A percentile compares a stretch with the other conserved stretches of the same genome.
These are phyloP conservation scores for Pogostemon cablin DNA, from an alignment of 257 asterid genomes.

Conservation along the genomic window DNA sequence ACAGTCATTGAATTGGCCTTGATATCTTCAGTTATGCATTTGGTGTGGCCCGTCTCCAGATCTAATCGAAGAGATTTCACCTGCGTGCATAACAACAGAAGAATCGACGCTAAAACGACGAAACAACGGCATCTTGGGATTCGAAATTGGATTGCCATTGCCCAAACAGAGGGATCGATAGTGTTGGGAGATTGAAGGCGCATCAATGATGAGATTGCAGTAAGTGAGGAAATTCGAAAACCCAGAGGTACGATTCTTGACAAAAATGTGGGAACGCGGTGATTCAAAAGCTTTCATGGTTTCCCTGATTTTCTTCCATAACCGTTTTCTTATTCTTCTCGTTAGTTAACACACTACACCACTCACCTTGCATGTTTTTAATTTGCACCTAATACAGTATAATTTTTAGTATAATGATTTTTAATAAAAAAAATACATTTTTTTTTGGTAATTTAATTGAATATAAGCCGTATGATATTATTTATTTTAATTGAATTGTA, in stretches of 20 bases:
- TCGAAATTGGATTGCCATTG: conserved; percentile 28
- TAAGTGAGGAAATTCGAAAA: not conserved
- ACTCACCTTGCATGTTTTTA: too few relatives aligned
- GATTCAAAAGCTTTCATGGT: not conserved
- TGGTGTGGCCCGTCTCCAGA: conserved; percentile 72
- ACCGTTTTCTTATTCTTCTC: not conserved
- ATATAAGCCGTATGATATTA: too few relatives aligned
- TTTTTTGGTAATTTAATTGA: too few relatives aligned
- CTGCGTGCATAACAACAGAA: conserved; percentile 39
- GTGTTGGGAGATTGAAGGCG: not conserved
- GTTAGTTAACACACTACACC: not conserved
- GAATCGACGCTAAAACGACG: conserved; percentile 34
- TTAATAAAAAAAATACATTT: too few relatives aligned
- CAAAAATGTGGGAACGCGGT: not conserved
- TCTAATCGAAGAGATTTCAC: conserved; percentile 75
- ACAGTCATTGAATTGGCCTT: conserved; percentile 66
- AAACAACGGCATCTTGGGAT: conserved; percentile 31
- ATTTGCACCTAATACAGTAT: too few relatives aligned
- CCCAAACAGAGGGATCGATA: not conserved
- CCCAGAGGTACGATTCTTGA: not conserved
- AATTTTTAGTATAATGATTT: too few relatives aligned
- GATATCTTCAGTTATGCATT: conserved; percentile 89
- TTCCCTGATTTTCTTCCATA: too few relatives aligned
- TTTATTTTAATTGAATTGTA: too few relatives aligned
- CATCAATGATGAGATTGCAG: too few relatives aligned